A percentile compares a stretch with the other conserved stretches of the same genome.
Conservation (phyloP, 2,329 filamentous ascomycete genomes). For the Paecilomyces formosus region DNA sequence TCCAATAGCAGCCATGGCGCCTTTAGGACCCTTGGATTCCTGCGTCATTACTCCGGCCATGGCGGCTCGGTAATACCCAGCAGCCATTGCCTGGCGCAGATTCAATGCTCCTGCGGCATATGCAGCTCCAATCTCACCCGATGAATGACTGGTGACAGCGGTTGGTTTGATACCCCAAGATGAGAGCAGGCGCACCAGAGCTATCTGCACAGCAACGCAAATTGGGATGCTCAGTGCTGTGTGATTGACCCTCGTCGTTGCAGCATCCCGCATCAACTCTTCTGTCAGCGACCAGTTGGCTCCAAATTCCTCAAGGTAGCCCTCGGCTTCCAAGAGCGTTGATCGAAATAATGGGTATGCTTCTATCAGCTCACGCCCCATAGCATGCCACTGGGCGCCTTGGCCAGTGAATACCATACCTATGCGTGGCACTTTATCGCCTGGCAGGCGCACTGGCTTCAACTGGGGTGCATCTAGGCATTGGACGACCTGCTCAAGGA, state of each 20-base stretch:
- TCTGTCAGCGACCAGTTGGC: neutral
- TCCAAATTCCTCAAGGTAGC: neutral
- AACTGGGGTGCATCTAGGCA: neutral
- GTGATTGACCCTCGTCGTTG: neutral
- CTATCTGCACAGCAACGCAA: slow-evolving; percentile 14
- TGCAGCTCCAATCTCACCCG: slow-evolving; percentile 20
- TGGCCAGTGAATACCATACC: slow-evolving; percentile 1
- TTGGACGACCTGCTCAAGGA: neutral
- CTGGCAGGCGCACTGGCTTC: neutral
- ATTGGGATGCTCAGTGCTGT: slow-evolving; percentile 8
- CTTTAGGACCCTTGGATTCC: slow-evolving; percentile 4
- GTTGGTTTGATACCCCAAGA: slow-evolving; percentile 9
- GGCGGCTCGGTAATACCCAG: slow-evolving; percentile 9
- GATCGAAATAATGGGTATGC: neutral
- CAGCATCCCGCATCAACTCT: neutral
- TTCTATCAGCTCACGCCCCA: neutral
- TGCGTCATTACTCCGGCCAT: neutral
- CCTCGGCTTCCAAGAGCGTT: neutral
- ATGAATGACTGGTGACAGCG: slow-evolving; percentile 14
- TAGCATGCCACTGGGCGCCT: too few species aligned
- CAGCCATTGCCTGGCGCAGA: slow-evolving; percentile 3
- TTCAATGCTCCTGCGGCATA: slow-evolving; percentile 10
- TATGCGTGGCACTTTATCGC: neutral
- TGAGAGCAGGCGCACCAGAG: slow-evolving; percentile 11
- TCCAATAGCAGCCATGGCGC: slow-evolving; percentile 12